Evolutionary conservation across 2,329 filamentous ascomycete species (phyloP).

Genomic region (Cytospora chrysosperma): DNA sequence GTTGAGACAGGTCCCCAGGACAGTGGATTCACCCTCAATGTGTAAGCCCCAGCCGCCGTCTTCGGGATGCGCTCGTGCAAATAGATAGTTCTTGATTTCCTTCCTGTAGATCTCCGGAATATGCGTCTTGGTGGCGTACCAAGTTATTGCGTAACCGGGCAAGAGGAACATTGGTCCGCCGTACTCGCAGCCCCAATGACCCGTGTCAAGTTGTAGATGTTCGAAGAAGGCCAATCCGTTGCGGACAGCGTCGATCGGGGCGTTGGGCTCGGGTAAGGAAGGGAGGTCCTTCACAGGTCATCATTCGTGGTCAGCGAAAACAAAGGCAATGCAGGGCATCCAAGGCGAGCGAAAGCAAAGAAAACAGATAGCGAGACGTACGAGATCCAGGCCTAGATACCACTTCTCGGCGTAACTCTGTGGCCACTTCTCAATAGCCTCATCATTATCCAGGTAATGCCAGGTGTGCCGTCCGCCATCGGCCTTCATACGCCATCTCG

Average conservation of each 20-base stretch:
- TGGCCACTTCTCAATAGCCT: slow-evolving; percentile 74
- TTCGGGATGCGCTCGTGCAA: slow-evolving; percentile 76
- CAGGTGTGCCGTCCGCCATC: slow-evolving; percentile 87
- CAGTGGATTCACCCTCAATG: slow-evolving; percentile 88
- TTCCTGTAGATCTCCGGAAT: slow-evolving; percentile 77
- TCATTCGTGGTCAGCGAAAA: slow-evolving; percentile 2
- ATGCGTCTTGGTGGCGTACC: slow-evolving; percentile 85
- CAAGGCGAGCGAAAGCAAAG: neutral
- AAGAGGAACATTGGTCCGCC: slow-evolving; percentile 96
- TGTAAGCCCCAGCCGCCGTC: slow-evolving; percentile 98
- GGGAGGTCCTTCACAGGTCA: slow-evolving; percentile 67
- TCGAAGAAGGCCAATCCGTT: slow-evolving; percentile 91
- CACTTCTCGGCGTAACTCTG: slow-evolving; percentile 89
- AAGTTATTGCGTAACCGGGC: slow-evolving; percentile 79
- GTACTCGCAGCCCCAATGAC: slow-evolving; percentile 97
- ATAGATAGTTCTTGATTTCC: slow-evolving; percentile 91
- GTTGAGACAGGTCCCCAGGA: slow-evolving; percentile 87
- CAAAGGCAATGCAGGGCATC: neutral
- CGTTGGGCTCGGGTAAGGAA: slow-evolving; percentile 66
- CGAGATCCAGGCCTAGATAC: slow-evolving; percentile 75
- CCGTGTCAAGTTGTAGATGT: slow-evolving; percentile 80
- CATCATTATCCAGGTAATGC: slow-evolving; percentile 80
- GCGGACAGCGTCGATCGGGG: slow-evolving; percentile 70
- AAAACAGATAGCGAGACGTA: slow-evolving; percentile 44
- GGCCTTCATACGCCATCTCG: slow-evolving; percentile 80